phyloP scores from a whole-genome alignment of 768 basidiomycete species.

The Chiua virens region DNA sequence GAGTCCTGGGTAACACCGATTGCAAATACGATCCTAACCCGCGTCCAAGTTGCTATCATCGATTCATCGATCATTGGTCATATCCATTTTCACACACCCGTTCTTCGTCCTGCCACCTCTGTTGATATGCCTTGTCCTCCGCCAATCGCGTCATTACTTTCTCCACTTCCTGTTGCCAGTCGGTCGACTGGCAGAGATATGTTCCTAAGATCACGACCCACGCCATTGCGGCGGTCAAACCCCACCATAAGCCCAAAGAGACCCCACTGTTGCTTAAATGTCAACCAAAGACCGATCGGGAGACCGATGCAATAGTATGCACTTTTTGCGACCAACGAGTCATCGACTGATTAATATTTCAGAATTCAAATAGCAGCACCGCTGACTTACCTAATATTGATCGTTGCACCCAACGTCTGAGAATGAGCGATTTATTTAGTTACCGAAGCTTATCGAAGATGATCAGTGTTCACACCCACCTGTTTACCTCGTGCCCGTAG shows the following conservation, averaged over 20 bases:
- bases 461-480: slow-evolving; percentile 28
- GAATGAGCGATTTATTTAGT: slow-evolving; percentile 25
- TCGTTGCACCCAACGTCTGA: slow-evolving; percentile 66
- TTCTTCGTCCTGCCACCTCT: background rate
- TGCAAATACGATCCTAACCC: no score
- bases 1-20: no score
- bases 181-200: slow-evolving; percentile 53
- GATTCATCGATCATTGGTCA: background rate
- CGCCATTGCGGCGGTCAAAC: slow-evolving; percentile 54
- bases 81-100: background rate
- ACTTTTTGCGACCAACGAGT: slow-evolving; percentile 30
- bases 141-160: slow-evolving; percentile 57
- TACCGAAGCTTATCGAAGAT: background rate
- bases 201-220: slow-evolving; percentile 11
- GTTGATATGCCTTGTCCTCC: slow-evolving; percentile 35
- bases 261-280: slow-evolving; percentile 59
- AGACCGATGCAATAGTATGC: slow-evolving; percentile 84
- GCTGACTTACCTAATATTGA: slow-evolving; percentile 64
- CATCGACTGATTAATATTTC: background rate
- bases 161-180: slow-evolving; percentile 70
- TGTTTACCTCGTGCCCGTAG: slow-evolving; percentile 83
- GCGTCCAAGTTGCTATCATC: no score
- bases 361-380: background rate
- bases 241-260: slow-evolving; percentile 85
- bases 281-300: slow-evolving; percentile 77